These are phyloP conservation scores for Fusarium sp. DNA, from an alignment of 2,329 filamentous ascomycete species.

Conservation along the genomic window DNA sequence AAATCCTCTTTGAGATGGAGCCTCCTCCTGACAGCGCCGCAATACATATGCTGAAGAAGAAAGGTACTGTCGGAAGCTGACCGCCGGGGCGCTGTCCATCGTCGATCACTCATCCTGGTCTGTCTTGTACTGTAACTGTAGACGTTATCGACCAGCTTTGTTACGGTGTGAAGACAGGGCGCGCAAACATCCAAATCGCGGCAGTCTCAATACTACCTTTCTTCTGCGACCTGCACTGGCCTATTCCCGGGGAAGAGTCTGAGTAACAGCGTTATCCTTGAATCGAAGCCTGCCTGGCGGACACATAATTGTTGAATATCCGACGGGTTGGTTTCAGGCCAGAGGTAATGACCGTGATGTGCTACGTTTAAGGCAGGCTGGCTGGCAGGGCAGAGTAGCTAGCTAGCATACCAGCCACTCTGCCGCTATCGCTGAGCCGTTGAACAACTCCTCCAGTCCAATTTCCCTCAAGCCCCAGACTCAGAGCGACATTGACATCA, in stretches of 20 bases:
- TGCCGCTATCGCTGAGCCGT: conserved; percentile 24
- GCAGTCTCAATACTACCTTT: conserved; percentile 23
- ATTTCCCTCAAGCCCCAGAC: conserved; percentile 31
- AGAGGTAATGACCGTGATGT: conserved; percentile 3
- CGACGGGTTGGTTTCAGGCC: conserved; percentile 45
- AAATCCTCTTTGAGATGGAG: conserved; percentile 24
- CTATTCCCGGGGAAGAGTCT: neutral
- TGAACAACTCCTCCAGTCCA: conserved; percentile 15
- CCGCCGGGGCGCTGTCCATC: conserved; percentile 37
- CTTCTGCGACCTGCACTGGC: conserved; percentile 25
- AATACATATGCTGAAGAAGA: neutral
- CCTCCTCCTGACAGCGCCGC: neutral
- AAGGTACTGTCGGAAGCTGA: conserved; percentile 34
- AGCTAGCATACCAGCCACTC: conserved; percentile 18
- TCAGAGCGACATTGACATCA: conserved; percentile 43
- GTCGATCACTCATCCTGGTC: conserved; percentile 36
- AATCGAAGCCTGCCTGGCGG: conserved; percentile 26
- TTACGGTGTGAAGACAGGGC: conserved; percentile 29
- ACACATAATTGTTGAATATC: conserved; percentile 31
- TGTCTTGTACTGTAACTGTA: conserved; percentile 22
- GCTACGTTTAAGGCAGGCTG: neutral
- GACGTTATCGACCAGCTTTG: conserved; percentile 5
- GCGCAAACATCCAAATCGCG: conserved; percentile 33
- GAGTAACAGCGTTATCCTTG: conserved; percentile 3
- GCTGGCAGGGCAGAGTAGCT: neutral